Conservation (phyloP, 1,284 basidiomycete species). For the Schizophyllum commune region DNA sequence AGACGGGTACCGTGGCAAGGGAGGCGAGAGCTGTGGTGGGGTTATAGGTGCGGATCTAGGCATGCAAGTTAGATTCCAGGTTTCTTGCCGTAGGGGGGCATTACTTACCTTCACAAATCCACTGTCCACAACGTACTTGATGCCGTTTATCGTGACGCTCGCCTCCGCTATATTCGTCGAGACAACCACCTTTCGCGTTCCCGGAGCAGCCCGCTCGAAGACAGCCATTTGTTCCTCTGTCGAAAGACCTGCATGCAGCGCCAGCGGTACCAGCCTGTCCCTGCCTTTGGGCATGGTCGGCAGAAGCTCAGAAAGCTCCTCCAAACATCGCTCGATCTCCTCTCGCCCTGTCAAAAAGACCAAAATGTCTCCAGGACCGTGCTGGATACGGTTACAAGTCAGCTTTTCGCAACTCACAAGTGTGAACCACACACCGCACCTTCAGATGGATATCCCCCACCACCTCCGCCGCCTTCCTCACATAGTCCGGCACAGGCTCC, state of each 20-base stretch:
- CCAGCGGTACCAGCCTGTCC: constrained; percentile 54
- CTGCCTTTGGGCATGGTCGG: not conserved
- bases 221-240: constrained; percentile 82
- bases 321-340: constrained; percentile 87
- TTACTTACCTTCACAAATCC: constrained; percentile 85
- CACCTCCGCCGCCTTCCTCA: constrained; percentile 76
- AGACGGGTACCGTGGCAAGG: constrained; percentile 73
- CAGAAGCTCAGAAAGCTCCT: constrained; percentile 69
- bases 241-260: constrained; percentile 84
- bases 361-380: constrained; percentile 82
- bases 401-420: not conserved
- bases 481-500: constrained; percentile 75
- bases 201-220: constrained; percentile 70
- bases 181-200: constrained; percentile 84
- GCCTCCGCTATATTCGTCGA: constrained; percentile 97
- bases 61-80: not conserved
- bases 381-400: constrained; percentile 23
- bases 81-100: not conserved
- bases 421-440: constrained; percentile 32
- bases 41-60: constrained; percentile 78
- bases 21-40: constrained; percentile 78
- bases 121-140: constrained; percentile 92
- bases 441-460: constrained; percentile 83
- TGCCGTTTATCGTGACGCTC: constrained; percentile 93
- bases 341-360: constrained; percentile 96